These are phyloP conservation scores for Graphilbum fragrans DNA, from an alignment of 2,329 filamentous ascomycete genomes.

Conservation along the genomic window DNA sequence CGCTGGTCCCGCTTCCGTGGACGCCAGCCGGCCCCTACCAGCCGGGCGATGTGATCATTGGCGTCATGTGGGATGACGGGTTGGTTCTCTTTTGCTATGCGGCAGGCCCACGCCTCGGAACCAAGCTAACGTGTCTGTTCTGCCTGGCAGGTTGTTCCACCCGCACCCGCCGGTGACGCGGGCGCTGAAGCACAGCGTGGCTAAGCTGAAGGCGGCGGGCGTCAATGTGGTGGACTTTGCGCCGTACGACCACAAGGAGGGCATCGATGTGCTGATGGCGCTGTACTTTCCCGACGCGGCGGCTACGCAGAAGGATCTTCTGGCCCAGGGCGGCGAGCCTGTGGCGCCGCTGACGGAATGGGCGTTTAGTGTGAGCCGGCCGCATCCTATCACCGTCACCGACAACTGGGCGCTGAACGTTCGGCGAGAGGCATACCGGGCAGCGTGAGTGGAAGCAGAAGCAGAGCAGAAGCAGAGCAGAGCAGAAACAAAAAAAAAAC, in stretches of 20 bases:
- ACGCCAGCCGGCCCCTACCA: neutral
- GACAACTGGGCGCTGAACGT: neutral
- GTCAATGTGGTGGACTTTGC: neutral
- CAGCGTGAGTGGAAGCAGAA: neutral
- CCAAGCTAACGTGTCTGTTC: too few species aligned
- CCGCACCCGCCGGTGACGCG: neutral
- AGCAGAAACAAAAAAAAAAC: too few species aligned
- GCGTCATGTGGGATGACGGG: too few species aligned
- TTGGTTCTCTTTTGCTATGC: too few species aligned
- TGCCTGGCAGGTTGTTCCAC: neutral
- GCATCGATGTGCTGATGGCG: neutral
- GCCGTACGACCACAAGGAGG: neutral
- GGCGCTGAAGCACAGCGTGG: neutral
- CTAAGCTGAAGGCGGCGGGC: neutral
- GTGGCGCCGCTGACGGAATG: neutral
- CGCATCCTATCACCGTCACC: neutral
- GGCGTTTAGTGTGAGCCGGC: neutral
- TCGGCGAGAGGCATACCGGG: neutral
- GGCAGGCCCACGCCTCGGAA: too few species aligned
- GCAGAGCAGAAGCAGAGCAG: too few species aligned
- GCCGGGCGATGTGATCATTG: neutral
- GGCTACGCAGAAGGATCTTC: neutral
- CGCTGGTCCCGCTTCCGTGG: conserved; percentile 53
- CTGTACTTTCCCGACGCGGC: conserved; percentile 3
- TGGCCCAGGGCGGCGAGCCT: neutral